Base-by-base conservation (phyloP, 2,329 filamentous ascomycete species). In the Penicillium sp. region DNA sequence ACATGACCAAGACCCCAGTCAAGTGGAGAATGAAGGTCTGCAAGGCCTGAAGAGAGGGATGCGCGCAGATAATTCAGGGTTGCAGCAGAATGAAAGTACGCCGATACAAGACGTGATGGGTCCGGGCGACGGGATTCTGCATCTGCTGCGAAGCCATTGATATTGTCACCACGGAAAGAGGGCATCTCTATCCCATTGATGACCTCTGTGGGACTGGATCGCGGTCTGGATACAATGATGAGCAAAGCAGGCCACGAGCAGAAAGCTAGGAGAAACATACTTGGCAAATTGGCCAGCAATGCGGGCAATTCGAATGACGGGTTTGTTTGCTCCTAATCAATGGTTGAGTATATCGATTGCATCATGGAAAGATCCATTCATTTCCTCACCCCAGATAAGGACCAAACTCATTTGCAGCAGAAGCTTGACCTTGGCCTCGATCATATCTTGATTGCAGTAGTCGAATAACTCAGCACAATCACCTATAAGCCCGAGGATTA, bases 221-320 rank as follows among this genome's bases (percentile, higher is more conserved):
- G 82, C 2, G 93, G 94, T 77, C 74, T 75, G 21, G 7, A 40
- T 50, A 36, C 13, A 50, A 26, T 24, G 16, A 29, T 18, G 13
- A 36, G 13, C 31, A 26, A 21, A 42, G 24, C 18, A n/a, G n/a
- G n/a, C 7, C 9, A 26, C 1, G 14, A 6, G 21, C 13, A 40
- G 16, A 2, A 8, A 13, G 10, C n/a, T 28, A 10, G 21, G 5
- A 6, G 2, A 18, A 6, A 53, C 66, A 43, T 61, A 77, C 76
- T 99, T 99, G 26, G 94, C 94, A 69, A 96, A 99, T 80, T 99
- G 94, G 3, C 94, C 94, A 11, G 94, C 94, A 87, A 97, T 97
- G 56, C 94, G 87, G 14, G 91, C 94, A 67, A 99, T 96, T 63
- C 94, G 87, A 44, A 99, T 91, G 3, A 99, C 92, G 5, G 90